Base-by-base conservation (phyloP, 176 grass and related monocot species). In the Miscanthus lutarioriparius region DNA sequence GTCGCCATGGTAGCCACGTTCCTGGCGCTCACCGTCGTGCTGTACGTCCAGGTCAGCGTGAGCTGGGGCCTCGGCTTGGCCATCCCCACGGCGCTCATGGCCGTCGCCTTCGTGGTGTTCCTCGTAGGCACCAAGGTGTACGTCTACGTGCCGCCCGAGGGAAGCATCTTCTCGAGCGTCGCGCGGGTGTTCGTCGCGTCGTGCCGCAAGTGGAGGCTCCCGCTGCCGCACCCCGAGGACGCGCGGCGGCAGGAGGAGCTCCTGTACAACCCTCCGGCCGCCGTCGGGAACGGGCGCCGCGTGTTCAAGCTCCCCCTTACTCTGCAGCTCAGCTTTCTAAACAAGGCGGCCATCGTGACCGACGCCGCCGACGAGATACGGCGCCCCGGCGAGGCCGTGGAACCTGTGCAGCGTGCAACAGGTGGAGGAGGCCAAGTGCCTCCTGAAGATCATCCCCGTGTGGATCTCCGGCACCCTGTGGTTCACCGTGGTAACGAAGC, bases 381-480 rank as follows among this genome's bases (percentile, higher is more conserved):
- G 87, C 7, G 32, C 35, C 7, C 70, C 77, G 4, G 43, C 35
- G 56, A 84, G 82, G 38, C 26, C 49, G 41, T 90, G 91, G 91
- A 67, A 30, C 3, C 67, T 92, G 2, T 87, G 91, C 87, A 87
- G 87, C 65, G 85, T 92, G 26, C 91, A 87, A 66, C 77, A 92
- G 72, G 82, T 92, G 63, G 90, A 92, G 78, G 90, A 92, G 59
- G 41, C 49, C 10, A 86, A 86, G 84, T 80, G 84, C 64, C 72
- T 87, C 1, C 37, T 82, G 4, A 83, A 77, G 53, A 32, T 90
- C 38, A 3, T 87, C 10, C 85, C 91, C 43, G 40, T 90, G 37
- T 92, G 91, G 87, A 35, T 89, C 37, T 81, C 91, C 65, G 85
- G 81, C 32, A 17, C 76, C 14, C 3, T 87, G 62, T 87, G 72